phyloP scores from a whole-genome alignment of 2,329 filamentous ascomycete species.

The Fusarium sp. region DNA sequence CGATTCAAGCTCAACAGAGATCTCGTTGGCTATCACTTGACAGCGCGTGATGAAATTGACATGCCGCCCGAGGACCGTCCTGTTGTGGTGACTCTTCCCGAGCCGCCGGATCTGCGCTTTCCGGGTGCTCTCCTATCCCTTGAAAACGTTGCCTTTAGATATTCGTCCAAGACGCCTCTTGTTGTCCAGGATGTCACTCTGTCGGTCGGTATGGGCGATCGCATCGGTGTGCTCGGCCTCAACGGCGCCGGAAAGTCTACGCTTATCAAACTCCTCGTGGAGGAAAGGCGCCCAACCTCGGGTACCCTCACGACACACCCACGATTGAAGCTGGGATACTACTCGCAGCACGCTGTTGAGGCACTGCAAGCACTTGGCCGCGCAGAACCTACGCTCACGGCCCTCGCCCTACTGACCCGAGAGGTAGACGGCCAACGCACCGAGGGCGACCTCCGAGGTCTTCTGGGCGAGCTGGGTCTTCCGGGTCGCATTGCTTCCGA shows the following conservation, averaged over 20 bases:
- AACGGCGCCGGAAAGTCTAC: constrained; percentile 88
- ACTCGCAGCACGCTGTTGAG: constrained; percentile 82
- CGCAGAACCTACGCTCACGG: constrained; percentile 64
- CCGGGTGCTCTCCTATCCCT: constrained; percentile 77
- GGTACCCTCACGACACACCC: constrained; percentile 74
- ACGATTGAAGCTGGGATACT: constrained; percentile 75
- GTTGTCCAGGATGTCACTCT: constrained; percentile 72
- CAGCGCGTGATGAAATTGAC: constrained; percentile 72
- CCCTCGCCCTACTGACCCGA: constrained; percentile 68
- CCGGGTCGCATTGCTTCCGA: constrained; percentile 76
- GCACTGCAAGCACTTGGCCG: constrained; percentile 66
- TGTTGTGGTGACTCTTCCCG: constrained; percentile 66
- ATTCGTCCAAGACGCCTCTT: constrained; percentile 52
- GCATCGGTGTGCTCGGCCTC: constrained; percentile 78
- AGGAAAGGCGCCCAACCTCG: constrained; percentile 63
- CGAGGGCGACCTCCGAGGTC: constrained; percentile 73
- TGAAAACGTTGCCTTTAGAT: constrained; percentile 74
- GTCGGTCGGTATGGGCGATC: constrained; percentile 75
- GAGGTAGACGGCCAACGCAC: constrained; percentile 62
- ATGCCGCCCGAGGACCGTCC: constrained; percentile 70
- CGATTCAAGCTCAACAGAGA: constrained; percentile 86
- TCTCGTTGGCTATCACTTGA: constrained; percentile 67
- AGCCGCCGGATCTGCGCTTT: constrained; percentile 75
- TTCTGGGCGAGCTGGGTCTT: constrained; percentile 75
- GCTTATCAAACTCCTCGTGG: constrained; percentile 75